Evolutionary conservation across 1,284 basidiomycete species (phyloP).

Genomic region (Malassezia pachydermatis): DNA sequence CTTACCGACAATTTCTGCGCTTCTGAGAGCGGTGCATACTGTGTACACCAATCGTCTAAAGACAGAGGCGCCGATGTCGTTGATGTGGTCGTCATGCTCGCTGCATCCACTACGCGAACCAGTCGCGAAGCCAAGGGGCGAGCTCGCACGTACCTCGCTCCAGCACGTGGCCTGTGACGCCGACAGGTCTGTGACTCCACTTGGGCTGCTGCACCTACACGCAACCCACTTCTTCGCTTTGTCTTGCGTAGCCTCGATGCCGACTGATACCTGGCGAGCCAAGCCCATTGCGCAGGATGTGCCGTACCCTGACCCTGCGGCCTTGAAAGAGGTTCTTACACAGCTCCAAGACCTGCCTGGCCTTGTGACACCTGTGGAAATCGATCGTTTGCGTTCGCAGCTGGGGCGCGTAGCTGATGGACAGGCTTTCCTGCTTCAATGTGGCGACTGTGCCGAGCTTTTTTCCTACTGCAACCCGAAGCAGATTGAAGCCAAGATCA

Average conservation of each 20-base stretch:
- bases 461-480: constrained; percentile 59
- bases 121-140: too few relatives aligned
- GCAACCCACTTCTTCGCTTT: neutral
- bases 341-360: constrained; percentile 39
- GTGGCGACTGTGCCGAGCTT: constrained; percentile 80
- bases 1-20: constrained; percentile 15
- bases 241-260: neutral
- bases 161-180: too few relatives aligned
- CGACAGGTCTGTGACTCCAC: too few relatives aligned
- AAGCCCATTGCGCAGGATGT: constrained; percentile 42
- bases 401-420: constrained; percentile 38
- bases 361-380: constrained; percentile 38
- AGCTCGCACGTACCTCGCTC: too few relatives aligned
- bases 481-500: constrained; percentile 87
- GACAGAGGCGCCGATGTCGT: neutral
- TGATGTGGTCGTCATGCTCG: too few relatives aligned
- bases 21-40: constrained; percentile 12
- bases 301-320: constrained; percentile 26
- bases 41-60: constrained; percentile 14
- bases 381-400: constrained; percentile 38
- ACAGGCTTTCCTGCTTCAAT: constrained; percentile 78
- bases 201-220: neutral
- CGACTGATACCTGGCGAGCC: constrained; percentile 29
- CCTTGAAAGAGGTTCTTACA: constrained; percentile 25
- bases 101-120: too few relatives aligned